Conservation (phyloP, 331 rosid species). For the Acacia pycnantha region DNA sequence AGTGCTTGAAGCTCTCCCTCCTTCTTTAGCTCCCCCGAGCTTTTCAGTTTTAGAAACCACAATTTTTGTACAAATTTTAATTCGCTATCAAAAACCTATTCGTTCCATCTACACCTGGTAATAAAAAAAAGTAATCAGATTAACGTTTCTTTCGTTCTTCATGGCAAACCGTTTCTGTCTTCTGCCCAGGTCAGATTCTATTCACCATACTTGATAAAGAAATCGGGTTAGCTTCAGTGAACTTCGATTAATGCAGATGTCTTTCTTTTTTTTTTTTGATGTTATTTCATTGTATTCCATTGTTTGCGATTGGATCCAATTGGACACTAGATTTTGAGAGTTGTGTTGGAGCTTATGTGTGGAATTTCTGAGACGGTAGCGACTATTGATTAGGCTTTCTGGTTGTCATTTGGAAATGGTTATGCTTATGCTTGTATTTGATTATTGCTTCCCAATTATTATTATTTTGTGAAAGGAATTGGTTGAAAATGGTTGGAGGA, state of each 20-base stretch:
- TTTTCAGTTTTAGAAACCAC: not conserved
- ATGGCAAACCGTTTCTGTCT: conserved; percentile 54
- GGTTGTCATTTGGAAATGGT: not conserved
- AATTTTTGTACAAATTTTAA: conserved; percentile 21
- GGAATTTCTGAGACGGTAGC: conserved; percentile 30
- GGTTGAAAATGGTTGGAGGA: not conserved
- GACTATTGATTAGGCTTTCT: conserved; percentile 13
- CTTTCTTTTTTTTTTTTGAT: not conserved
- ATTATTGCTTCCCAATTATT: not conserved
- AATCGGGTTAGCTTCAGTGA: conserved; percentile 13
- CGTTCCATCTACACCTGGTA: not conserved
- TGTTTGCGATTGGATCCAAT: conserved; percentile 51
- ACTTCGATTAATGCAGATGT: not conserved
- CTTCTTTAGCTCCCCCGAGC: not conserved
- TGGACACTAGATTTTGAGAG: conserved; percentile 22
- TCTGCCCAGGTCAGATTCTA: conserved; percentile 53
- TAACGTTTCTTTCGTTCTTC: conserved; percentile 43
- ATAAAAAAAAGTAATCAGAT: conserved; percentile 15
- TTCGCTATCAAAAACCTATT: conserved; percentile 5
- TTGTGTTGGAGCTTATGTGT: conserved; percentile 24
- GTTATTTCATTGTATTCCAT: conserved; percentile 19
- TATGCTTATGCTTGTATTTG: not conserved
- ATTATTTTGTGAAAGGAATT: not conserved
- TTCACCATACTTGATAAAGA: not conserved
- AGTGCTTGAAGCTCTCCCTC: not conserved